Evolutionary conservation across 106 monocot genomes (phyloP).

Genomic region (Allium cepa): DNA sequence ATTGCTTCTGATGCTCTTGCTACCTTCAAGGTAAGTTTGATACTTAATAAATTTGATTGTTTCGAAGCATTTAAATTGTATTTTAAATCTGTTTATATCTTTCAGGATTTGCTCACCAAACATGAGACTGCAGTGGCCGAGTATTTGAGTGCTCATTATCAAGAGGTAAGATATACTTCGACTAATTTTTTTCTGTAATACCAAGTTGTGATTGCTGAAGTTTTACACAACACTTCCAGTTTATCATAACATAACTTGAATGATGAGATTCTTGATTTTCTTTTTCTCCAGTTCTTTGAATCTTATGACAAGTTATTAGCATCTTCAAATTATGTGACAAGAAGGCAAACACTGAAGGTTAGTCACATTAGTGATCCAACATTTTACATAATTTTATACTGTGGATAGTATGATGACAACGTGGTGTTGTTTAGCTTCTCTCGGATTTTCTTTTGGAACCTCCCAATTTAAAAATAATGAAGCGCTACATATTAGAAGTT

Average conservation of each 20-base stretch:
- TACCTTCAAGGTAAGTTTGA: conserved; percentile 78
- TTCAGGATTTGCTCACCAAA: conserved; percentile 91
- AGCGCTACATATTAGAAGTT: conserved; percentile 82
- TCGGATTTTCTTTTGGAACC: conserved; percentile 93
- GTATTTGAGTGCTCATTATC: conserved; percentile 69
- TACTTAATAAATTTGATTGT: not conserved
- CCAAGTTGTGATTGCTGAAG: not conserved
- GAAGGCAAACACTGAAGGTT: conserved; percentile 98
- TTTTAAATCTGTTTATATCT: conserved; percentile 11
- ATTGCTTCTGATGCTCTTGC: conserved; percentile 98
- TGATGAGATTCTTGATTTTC: not conserved
- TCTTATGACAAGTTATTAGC: conserved; percentile 64
- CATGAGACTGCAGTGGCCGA: conserved; percentile 83
- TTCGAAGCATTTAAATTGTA: not conserved
- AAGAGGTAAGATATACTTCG: conserved; percentile 38
- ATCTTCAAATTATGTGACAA: conserved; percentile 90
- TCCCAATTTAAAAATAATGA: conserved; percentile 89
- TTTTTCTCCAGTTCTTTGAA: conserved; percentile 85
- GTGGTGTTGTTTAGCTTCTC: conserved; percentile 53
- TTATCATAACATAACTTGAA: too few species aligned
- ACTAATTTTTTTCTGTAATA: not conserved
- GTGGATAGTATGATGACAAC: conserved; percentile 1
- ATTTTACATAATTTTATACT: not conserved
- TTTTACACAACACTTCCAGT: not conserved
- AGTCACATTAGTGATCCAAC: not conserved